phyloP scores from a whole-genome alignment of 495 filamentous ascomycete genomes.

The Lasiosphaeria hispida region DNA sequence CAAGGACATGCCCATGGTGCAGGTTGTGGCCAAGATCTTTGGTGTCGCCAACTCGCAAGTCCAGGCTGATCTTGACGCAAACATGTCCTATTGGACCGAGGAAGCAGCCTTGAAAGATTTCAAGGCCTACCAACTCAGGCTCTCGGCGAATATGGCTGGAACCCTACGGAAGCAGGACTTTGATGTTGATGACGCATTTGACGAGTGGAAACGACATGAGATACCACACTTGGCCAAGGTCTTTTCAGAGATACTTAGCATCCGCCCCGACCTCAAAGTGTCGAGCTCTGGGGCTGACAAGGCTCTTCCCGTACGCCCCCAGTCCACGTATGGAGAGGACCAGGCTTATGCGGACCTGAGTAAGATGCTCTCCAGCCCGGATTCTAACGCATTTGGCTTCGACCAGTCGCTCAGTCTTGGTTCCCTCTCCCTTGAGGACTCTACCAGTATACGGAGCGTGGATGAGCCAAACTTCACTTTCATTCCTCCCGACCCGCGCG shows the following conservation, averaged over 20 bases:
- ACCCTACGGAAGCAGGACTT: conserved; percentile 84
- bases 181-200: conserved; percentile 84
- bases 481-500: conserved; percentile 81
- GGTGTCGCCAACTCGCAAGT: conserved; percentile 69
- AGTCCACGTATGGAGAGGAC: conserved; percentile 43
- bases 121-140: conserved; percentile 85
- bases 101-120: conserved; percentile 85
- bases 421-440: conserved; percentile 62
- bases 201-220: conserved; percentile 85
- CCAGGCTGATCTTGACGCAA: conserved; percentile 79
- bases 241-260: conserved; percentile 84
- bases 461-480: conserved; percentile 69
- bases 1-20: conserved; percentile 94
- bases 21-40: conserved; percentile 81
- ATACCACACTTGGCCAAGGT: conserved; percentile 80
- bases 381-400: conserved; percentile 56
- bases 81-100: conserved; percentile 83
- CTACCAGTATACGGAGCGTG: conserved; percentile 47
- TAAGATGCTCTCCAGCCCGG: conserved; percentile 46
- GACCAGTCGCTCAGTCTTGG: conserved; percentile 79
- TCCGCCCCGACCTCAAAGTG: conserved; percentile 82
- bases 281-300: conserved; percentile 42
- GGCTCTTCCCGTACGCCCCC: conserved; percentile 42
- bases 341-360: conserved; percentile 58
- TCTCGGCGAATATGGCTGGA: conserved; percentile 72